Percentiles rank a stretch among this genome's conserved stretches.
Evolutionary conservation across 257 asterid species (phyloP).

Genomic region (Cynanchum wilfordii): DNA sequence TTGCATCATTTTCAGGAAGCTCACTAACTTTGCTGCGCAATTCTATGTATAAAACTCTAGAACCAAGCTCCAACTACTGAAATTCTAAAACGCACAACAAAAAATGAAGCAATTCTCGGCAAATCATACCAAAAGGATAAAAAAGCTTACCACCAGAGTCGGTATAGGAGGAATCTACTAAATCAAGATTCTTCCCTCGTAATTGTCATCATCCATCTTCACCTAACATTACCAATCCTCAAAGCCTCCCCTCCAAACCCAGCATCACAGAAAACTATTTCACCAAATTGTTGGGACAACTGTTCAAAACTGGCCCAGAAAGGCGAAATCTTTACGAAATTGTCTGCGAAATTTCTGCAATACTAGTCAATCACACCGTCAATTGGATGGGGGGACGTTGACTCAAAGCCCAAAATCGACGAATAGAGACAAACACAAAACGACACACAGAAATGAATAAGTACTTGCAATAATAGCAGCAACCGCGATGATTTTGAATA

Average conservation of each 20-base stretch:
- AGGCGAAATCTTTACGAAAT: not conserved
- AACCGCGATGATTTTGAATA: too few relatives aligned
- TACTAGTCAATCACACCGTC: too few relatives aligned
- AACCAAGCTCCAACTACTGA: not conserved
- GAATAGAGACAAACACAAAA: too few relatives aligned
- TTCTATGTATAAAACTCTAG: not conserved
- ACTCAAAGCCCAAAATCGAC: not conserved
- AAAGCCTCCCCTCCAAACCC: not conserved
- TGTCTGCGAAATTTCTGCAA: too few relatives aligned
- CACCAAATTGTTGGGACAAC: not conserved
- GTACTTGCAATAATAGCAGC: too few relatives aligned
- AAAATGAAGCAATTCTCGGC: not conserved
- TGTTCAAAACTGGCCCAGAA: not conserved
- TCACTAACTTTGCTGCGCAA: not conserved
- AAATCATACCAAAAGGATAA: not conserved
- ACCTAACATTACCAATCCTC: not conserved
- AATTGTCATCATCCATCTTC: not conserved
- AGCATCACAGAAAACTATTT: not conserved
- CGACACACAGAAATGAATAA: too few relatives aligned
- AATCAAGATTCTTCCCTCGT: not conserved
- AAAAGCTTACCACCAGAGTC: not conserved
- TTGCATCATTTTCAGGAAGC: too few relatives aligned
- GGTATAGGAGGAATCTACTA: not conserved
- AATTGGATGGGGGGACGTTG: too few relatives aligned
- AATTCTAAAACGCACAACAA: not conserved